A percentile compares a stretch with the other conserved stretches of the same genome.
Conservation (phyloP, 345 rosid species). For the Salix caprea region DNA sequence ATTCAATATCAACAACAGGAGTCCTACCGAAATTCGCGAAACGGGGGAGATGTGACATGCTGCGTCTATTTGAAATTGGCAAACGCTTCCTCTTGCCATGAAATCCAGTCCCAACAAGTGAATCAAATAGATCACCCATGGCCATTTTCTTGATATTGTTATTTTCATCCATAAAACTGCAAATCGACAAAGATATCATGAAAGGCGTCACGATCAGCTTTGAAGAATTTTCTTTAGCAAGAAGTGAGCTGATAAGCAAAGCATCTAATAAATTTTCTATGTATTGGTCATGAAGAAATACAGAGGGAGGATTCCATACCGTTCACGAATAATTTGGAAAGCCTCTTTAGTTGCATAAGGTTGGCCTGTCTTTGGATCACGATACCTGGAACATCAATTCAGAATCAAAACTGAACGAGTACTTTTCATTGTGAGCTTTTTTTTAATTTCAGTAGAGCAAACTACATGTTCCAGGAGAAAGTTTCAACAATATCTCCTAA, state of each 20-base stretch:
- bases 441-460: no score
- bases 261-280: background rate
- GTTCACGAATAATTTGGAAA: constrained; percentile 71
- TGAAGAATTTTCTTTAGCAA: background rate
- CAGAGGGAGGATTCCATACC: constrained; percentile 34
- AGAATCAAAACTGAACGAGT: background rate
- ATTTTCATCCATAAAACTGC: constrained; percentile 53
- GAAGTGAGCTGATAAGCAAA: background rate
- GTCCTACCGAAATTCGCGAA: constrained; percentile 41
- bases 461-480: background rate
- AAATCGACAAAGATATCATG: background rate
- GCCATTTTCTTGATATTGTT: constrained; percentile 57
- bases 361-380: constrained; percentile 89
- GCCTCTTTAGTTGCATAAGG: constrained; percentile 86
- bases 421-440: no score
- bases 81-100: constrained; percentile 50
- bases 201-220: background rate
- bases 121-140: constrained; percentile 64
- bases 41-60: constrained; percentile 34
- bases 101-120: constrained; percentile 56
- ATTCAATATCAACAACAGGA: constrained; percentile 48
- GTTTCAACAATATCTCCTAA: background rate
- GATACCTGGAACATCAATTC: constrained; percentile 48
- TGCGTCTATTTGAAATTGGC: constrained; percentile 28
- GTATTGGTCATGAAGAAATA: no score